Conservation (phyloP, 2,329 filamentous ascomycete species). For the Fusarium sp. region DNA sequence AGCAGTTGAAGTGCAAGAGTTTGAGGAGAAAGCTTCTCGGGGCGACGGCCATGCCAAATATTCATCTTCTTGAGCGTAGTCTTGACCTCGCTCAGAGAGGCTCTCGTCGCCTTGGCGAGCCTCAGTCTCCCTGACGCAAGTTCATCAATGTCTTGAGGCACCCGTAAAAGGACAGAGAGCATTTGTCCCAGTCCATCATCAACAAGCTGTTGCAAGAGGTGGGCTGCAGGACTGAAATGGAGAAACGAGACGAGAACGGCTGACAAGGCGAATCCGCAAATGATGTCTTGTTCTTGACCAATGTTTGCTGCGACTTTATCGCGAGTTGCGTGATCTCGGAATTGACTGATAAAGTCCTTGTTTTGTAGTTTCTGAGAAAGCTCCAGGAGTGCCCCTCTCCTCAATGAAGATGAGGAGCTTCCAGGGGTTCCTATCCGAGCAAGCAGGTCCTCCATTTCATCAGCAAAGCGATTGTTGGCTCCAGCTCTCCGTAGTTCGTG, state of each 20-base stretch:
- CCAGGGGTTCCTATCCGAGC: conserved; percentile 66
- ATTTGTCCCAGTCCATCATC: conserved; percentile 64
- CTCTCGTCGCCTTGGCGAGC: conserved; percentile 71
- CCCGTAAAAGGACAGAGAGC: conserved; percentile 63
- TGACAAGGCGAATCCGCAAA: conserved; percentile 71
- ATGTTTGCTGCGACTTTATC: conserved; percentile 72
- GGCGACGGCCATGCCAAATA: conserved; percentile 67
- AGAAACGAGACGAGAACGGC: conserved; percentile 72
- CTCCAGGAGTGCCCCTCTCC: conserved; percentile 68
- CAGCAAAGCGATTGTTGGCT: conserved; percentile 71
- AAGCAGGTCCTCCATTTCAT: conserved; percentile 71
- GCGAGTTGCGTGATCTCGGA: conserved; percentile 78
- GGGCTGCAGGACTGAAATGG: conserved; percentile 66
- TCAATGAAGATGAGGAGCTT: conserved; percentile 57
- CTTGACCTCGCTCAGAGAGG: conserved; percentile 64
- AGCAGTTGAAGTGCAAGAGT: conserved; percentile 71
- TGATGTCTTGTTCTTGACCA: conserved; percentile 65
- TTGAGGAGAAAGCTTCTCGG: conserved; percentile 66
- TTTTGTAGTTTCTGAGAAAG: conserved; percentile 67
- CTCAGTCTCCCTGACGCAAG: conserved; percentile 73
- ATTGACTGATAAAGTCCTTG: conserved; percentile 72
- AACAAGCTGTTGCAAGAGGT: conserved; percentile 66
- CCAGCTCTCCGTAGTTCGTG: conserved; percentile 73
- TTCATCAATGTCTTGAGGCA: conserved; percentile 63
- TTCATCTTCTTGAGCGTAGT: conserved; percentile 59